These are phyloP conservation scores for Rhexocercosporidium sp. DNA, from an alignment of 2,329 filamentous ascomycete genomes.

Conservation along the genomic window DNA sequence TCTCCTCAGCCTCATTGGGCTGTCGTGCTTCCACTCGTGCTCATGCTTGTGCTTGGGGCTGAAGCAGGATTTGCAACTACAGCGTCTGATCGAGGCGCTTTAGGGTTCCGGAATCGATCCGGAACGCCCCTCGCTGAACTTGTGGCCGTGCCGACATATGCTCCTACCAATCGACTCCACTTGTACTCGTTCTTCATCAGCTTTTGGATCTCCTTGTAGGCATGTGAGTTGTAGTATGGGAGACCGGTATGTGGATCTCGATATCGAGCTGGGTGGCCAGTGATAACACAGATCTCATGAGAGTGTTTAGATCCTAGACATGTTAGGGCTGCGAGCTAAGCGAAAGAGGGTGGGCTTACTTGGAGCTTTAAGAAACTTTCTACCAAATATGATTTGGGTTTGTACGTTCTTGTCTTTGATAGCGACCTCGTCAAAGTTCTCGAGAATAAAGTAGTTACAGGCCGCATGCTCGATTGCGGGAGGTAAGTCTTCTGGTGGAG, in stretches of 20 bases:
- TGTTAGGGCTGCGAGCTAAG: conserved; percentile 28
- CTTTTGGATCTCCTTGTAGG: conserved; percentile 82
- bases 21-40: conserved; percentile 8
- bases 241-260: conserved; percentile 85
- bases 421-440: conserved; percentile 57
- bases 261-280: conserved; percentile 79
- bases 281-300: conserved; percentile 75
- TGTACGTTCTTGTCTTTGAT: conserved; percentile 58
- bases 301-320: conserved; percentile 24
- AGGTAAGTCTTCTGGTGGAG: conserved; percentile 23
- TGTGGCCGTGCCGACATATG: conserved; percentile 75
- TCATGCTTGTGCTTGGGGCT: not conserved
- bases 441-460: conserved; percentile 62
- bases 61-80: not conserved
- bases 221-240: conserved; percentile 77
- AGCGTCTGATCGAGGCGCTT: not conserved
- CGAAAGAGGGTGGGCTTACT: conserved; percentile 46
- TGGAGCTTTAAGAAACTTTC: conserved; percentile 51
- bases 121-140: conserved; percentile 78
- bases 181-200: conserved; percentile 75
- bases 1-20: conserved; percentile 7
- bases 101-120: conserved; percentile 63
- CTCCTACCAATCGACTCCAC: conserved; percentile 82
- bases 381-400: conserved; percentile 60
- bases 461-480: conserved; percentile 54